Base-by-base conservation (phyloP, 352 stramenopile genomes). In the Peronospora belbahrii region DNA sequence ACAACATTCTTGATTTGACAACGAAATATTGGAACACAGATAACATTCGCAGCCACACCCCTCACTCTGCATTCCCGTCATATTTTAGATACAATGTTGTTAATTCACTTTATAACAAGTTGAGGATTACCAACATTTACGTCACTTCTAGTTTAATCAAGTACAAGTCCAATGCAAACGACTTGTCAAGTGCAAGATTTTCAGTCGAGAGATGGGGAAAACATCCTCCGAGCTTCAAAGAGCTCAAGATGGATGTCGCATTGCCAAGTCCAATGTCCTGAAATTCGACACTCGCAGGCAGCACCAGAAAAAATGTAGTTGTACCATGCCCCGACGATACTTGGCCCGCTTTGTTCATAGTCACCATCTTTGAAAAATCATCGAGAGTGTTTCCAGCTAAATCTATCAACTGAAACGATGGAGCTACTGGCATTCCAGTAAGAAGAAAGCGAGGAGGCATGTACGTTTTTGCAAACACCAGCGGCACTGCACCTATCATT, bases 361-460 rank as follows among this genome's bases (percentile, higher is more conserved):
- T 15, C 19, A 56, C 9, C 10, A 60, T 11, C 2, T 41, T 32
- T 30, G 39, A 35, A 2, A 75, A 36, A 3, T 65, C 24, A 3
- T 41, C 14, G 5, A 35, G 8, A 9, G 10, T 43, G 20, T 51
- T 63, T 20, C 75, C 72, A 20, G 67, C 72, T 0, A 84, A 48
- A 59, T 87, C 75, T 13, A 83, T 43, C 19, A 87, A 28, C 7
- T 66, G 52, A 33, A 87, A 77, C 11, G 42, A n/a, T 15, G 49
- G 31, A 3, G 9, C 42, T 1, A 25, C 8, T 13, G 13, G 8
- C 32, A 69, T 45, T 2, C 62, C 63, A 6, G 61, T 44, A n/a
- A 85, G 61, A n/a, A 80, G 57, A 45, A 88, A 90, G 8, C 79
- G 79, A 18, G 79, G 79, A 1, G 79, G 79, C 76, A 90, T 90